Conservation (phyloP, 345 rosid species). For the Durio zibethinus region DNA sequence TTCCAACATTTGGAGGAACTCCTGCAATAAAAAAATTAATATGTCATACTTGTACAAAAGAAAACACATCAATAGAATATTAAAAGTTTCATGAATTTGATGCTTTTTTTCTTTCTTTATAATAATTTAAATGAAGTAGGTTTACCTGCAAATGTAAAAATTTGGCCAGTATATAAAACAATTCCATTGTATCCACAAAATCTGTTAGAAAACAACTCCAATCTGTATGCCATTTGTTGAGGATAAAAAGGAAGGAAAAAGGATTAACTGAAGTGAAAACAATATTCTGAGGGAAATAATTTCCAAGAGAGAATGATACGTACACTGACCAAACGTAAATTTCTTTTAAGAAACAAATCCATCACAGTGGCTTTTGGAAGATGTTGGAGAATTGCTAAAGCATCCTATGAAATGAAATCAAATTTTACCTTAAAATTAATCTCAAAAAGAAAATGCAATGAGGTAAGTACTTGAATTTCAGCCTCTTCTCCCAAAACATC, state of each 20-base stretch:
- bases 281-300: not conserved
- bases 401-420: conserved; percentile 45
- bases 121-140: not conserved
- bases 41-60: not conserved
- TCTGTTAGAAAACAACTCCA: conserved; percentile 79
- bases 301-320: not conserved
- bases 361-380: conserved; percentile 68
- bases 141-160: conserved; percentile 81
- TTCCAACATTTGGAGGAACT: conserved; percentile 65
- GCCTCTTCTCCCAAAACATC: conserved; percentile 61
- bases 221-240: conserved; percentile 46
- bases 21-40: conserved; percentile 38
- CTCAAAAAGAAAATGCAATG: not conserved
- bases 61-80: not conserved
- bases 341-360: conserved; percentile 69
- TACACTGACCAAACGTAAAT: conserved; percentile 61
- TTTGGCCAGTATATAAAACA: conserved; percentile 64
- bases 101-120: no score
- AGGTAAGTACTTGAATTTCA: conserved; percentile 56
- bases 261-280: not conserved
- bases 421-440: not conserved
- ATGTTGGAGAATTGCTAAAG: conserved; percentile 50
- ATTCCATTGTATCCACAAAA: conserved; percentile 86
- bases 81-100: not conserved
- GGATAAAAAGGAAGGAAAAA: not conserved